Conservation (phyloP, 305 asterid genomes). For the Fraxinus greggii region DNA sequence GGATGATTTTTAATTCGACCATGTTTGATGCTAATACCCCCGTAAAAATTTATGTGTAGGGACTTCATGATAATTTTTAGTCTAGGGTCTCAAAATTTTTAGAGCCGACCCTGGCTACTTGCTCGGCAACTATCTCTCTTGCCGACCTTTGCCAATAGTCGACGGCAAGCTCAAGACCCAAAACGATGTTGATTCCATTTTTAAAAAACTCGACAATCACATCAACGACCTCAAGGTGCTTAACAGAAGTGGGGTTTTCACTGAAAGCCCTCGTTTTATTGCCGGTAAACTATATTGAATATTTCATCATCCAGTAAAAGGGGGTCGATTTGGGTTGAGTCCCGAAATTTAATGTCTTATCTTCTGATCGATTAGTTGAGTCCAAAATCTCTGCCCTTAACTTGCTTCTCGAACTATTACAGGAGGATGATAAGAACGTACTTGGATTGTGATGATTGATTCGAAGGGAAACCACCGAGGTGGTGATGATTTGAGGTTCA, state of each 20-base stretch:
- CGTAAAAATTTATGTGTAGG: too few relatives aligned
- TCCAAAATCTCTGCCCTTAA: conserved; percentile 67
- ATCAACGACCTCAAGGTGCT: conserved; percentile 64
- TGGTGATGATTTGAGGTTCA: background rate
- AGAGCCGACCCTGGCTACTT: too few relatives aligned
- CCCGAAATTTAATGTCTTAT: conserved; percentile 57
- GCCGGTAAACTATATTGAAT: background rate
- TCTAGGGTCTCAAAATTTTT: too few relatives aligned
- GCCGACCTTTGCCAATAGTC: conserved; percentile 44
- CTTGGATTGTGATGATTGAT: conserved; percentile 44
- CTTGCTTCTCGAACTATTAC: conserved; percentile 56
- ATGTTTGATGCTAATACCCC: too few relatives aligned
- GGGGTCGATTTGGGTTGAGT: conserved; percentile 61
- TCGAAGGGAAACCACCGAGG: background rate
- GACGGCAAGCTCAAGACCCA: conserved; percentile 76
- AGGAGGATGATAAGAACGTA: conserved; percentile 70
- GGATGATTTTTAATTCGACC: too few relatives aligned
- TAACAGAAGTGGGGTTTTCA: conserved; percentile 41
- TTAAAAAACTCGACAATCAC: conserved; percentile 59
- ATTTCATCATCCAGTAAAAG: conserved; percentile 23
- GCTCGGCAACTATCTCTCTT: conserved; percentile 43
- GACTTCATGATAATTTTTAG: too few relatives aligned
- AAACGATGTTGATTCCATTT: conserved; percentile 55
- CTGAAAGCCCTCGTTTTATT: conserved; percentile 20
- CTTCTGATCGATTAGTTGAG: conserved; percentile 74